A percentile compares a stretch with the other conserved stretches of the same genome.
Conservation (phyloP, 176 grass and related monocot genomes). For the Poa pratensis region DNA sequence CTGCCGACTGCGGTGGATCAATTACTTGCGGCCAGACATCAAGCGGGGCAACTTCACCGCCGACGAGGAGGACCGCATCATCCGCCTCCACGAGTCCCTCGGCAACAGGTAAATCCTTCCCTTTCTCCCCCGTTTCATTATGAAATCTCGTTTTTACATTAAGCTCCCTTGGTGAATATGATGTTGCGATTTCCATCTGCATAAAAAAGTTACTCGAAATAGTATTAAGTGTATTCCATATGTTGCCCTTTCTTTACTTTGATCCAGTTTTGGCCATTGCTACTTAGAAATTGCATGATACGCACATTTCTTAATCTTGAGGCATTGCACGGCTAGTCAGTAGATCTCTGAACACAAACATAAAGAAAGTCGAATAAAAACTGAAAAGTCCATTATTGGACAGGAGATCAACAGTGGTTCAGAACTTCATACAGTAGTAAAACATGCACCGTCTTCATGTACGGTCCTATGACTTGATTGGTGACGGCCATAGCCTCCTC, state of each 20-base stretch:
- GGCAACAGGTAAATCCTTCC: conserved; percentile 48
- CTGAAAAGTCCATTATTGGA: neutral
- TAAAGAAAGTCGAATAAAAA: neutral
- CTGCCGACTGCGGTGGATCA: conserved; percentile 93
- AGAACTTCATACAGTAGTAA: conserved; percentile 21
- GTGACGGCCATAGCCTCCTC: conserved; percentile 49
- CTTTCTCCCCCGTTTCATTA: neutral
- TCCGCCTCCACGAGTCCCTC: conserved; percentile 51
- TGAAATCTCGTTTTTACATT: neutral
- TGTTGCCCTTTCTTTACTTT: neutral
- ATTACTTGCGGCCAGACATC: conserved; percentile 81
- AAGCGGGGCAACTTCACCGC: conserved; percentile 68
- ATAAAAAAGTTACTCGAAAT: neutral
- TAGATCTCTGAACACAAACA: neutral
- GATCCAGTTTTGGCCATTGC: neutral
- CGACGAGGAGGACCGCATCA: conserved; percentile 60
- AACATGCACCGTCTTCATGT: conserved; percentile 43
- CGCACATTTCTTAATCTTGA: neutral
- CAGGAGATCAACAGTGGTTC: conserved; percentile 36
- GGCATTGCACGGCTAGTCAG: neutral
- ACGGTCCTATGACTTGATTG: conserved; percentile 43
- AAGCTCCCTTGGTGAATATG: neutral
- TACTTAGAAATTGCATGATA: neutral
- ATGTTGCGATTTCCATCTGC: neutral
- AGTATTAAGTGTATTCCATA: neutral